A percentile compares a stretch with the other conserved stretches of the same genome.
phyloP scores from a whole-genome alignment of 1,284 basidiomycete genomes.

The Phellinidium pouzarii region DNA sequence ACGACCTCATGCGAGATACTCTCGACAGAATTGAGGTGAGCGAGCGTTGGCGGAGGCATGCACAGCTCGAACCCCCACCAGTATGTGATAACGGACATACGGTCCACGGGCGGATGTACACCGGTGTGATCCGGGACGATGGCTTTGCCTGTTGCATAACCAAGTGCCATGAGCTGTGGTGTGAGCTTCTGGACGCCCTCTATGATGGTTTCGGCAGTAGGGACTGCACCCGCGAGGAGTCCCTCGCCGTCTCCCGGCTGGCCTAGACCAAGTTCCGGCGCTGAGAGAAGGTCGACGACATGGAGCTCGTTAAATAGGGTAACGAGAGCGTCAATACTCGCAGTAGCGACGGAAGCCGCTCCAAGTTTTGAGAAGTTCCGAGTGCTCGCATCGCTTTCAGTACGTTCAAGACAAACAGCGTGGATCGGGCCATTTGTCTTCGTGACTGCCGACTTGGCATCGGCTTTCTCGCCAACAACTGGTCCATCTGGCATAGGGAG shows the following conservation, averaged over 20 bases:
- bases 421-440: slow-evolving; percentile 50
- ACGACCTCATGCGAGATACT: slow-evolving; percentile 57
- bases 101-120: slow-evolving; percentile 64
- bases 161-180: slow-evolving; percentile 67
- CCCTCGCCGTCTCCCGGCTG: slow-evolving; percentile 49
- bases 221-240: slow-evolving; percentile 62
- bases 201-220: slow-evolving; percentile 63
- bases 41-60: slow-evolving; percentile 60
- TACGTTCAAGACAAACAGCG: slow-evolving; percentile 59
- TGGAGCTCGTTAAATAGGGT: slow-evolving; percentile 49
- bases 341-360: slow-evolving; percentile 34
- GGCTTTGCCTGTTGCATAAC: slow-evolving; percentile 64
- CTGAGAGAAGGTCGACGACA: slow-evolving; percentile 47
- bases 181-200: slow-evolving; percentile 64
- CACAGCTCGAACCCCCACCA: slow-evolving; percentile 80
- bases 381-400: slow-evolving; percentile 54
- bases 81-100: slow-evolving; percentile 74
- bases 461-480: slow-evolving; percentile 25
- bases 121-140: slow-evolving; percentile 64
- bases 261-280: slow-evolving; percentile 55
- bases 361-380: slow-evolving; percentile 44
- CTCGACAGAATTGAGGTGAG: slow-evolving; percentile 47
- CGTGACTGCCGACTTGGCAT: slow-evolving; percentile 21
- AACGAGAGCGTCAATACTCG: slow-evolving; percentile 44
- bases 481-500: slow-evolving; percentile 37